Conservation (phyloP, 345 rosid genomes). For the Ceriops zippeliana region DNA sequence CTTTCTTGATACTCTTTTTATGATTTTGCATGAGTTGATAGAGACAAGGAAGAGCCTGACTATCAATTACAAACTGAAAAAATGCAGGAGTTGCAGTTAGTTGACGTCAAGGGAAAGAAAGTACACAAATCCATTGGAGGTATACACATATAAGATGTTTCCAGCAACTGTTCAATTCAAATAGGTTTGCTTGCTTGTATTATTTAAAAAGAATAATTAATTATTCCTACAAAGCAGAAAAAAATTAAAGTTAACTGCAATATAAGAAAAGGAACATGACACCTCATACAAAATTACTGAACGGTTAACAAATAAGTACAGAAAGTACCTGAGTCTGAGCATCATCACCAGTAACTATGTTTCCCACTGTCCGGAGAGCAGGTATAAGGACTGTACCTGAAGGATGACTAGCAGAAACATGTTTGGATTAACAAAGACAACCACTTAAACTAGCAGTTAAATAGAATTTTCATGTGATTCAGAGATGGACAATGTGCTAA, state of each 20-base stretch:
- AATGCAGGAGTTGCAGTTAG: not conserved
- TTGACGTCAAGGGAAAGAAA: not conserved
- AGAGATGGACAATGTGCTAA: not conserved
- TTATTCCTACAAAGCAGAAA: not conserved
- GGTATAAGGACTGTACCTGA: constrained; percentile 30
- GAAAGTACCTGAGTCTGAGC: constrained; percentile 36
- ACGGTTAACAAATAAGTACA: not conserved
- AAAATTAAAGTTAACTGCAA: not conserved
- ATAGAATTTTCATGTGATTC: too few relatives aligned
- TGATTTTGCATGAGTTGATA: constrained; percentile 27
- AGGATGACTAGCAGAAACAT: constrained; percentile 21
- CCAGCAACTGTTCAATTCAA: not conserved
- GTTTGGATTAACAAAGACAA: constrained; percentile 6
- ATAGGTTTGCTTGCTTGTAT: not conserved
- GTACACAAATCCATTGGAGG: not conserved
- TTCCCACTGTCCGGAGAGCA: constrained; percentile 37
- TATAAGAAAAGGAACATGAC: not conserved
- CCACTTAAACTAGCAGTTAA: too few relatives aligned
- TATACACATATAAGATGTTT: not conserved
- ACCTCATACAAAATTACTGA: not conserved
- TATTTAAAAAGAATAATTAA: not conserved
- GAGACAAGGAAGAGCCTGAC: constrained; percentile 28
- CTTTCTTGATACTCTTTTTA: constrained; percentile 26
- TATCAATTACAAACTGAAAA: constrained; percentile 27
- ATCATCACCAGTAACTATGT: constrained; percentile 37